phyloP scores from a whole-genome alignment of 352 stramenopile genomes.

The Globisporangium okanoganense region DNA sequence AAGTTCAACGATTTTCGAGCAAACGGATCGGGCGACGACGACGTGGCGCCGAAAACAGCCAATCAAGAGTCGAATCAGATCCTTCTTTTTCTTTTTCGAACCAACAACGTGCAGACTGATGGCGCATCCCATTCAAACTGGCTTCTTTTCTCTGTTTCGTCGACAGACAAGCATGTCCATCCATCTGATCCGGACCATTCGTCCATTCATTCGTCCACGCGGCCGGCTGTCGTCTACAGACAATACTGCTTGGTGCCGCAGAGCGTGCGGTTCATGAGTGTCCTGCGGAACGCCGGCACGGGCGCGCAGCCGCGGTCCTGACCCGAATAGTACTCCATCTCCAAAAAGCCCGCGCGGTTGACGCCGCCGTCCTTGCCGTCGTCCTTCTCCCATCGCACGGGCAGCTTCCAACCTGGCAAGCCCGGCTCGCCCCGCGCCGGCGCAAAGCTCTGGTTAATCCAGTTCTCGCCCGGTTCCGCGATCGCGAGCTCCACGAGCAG shows the following conservation, averaged over 20 bases:
- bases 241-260: constrained; percentile 69
- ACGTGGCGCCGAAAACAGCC: neutral
- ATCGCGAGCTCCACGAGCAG: constrained; percentile 77
- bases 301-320: constrained; percentile 60
- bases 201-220: neutral
- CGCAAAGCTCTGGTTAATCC: constrained; percentile 77
- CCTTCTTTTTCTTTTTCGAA: neutral
- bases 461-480: constrained; percentile 77
- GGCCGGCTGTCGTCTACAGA: constrained; percentile 25
- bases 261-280: constrained; percentile 52
- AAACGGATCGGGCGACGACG: neutral
- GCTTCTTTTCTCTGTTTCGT: neutral
- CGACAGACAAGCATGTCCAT: neutral
- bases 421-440: constrained; percentile 41
- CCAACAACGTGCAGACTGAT: neutral
- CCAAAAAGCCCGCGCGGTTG: constrained; percentile 58
- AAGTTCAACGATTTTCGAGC: constrained; percentile 4
- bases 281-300: constrained; percentile 48
- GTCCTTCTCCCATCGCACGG: constrained; percentile 75
- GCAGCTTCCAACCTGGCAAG: constrained; percentile 78
- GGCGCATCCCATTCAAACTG: neutral
- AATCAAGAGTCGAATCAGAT: neutral
- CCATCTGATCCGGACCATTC: neutral
- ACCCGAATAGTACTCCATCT: constrained; percentile 74
- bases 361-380: constrained; percentile 64